Percentiles rank a stretch among this genome's conserved stretches.
These are phyloP conservation scores for Neocucurbitaria cava DNA, from an alignment of 2,329 filamentous ascomycete species.

Conservation along the genomic window DNA sequence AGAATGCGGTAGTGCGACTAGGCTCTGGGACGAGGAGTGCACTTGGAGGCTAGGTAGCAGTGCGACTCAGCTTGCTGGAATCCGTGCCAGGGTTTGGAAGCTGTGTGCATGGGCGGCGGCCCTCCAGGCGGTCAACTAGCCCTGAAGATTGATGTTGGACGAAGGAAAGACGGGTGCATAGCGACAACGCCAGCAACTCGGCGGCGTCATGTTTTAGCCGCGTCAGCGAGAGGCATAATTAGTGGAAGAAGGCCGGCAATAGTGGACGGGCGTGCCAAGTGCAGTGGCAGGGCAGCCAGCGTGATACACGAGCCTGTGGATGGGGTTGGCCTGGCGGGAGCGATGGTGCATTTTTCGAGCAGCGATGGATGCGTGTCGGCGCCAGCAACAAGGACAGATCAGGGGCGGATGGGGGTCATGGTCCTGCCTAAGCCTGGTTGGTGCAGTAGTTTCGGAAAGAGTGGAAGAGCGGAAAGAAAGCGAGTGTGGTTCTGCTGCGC, in stretches of 20 bases:
- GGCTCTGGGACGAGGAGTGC: conserved; percentile 26
- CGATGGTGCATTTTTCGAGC: conserved; percentile 25
- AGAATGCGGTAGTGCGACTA: conserved; percentile 41
- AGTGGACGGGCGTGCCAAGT: conserved; percentile 19
- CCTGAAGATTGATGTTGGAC: conserved; percentile 31
- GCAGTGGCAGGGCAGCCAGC: conserved; percentile 20
- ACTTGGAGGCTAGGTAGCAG: too few relatives aligned
- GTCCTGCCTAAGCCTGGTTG: conserved; percentile 35
- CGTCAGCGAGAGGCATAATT: conserved; percentile 31
- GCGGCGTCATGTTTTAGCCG: conserved; percentile 44
- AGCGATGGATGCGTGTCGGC: conserved; percentile 25
- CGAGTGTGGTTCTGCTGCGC: conserved; percentile 21
- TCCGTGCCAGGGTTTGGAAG: conserved; percentile 31
- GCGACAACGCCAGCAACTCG: conserved; percentile 24
- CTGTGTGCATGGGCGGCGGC: conserved; percentile 40
- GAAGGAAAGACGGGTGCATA: conserved; percentile 35
- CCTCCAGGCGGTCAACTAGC: conserved; percentile 45
- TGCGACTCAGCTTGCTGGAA: conserved; percentile 43
- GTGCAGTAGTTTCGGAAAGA: conserved; percentile 42
- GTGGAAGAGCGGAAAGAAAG: conserved; percentile 25
- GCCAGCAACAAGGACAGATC: conserved; percentile 27
- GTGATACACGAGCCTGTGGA: conserved; percentile 21
- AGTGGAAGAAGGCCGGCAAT: conserved; percentile 29
- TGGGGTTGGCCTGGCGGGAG: conserved; percentile 9
- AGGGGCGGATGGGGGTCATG: conserved; percentile 33